Conservation (phyloP, 2,329 filamentous ascomycete genomes). For the Pseudogymnoascus sp. region DNA sequence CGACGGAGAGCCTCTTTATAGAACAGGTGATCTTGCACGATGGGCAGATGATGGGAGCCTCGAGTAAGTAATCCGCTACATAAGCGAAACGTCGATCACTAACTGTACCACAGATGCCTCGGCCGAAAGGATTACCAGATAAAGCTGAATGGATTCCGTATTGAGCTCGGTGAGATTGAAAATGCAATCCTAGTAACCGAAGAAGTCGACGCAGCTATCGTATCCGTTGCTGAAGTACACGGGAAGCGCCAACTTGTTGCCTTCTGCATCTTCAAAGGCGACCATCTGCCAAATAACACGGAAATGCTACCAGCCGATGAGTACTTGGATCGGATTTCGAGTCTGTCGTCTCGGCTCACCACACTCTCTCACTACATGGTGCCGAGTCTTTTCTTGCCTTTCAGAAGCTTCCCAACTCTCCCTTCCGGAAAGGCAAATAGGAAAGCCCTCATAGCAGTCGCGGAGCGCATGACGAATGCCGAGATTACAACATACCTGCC, state of each 20-base stretch:
- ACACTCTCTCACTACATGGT: neutral
- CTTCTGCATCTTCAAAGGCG: conserved; percentile 5
- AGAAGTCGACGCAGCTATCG: neutral
- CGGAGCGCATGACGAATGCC: neutral
- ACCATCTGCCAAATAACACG: neutral
- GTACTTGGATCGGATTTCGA: neutral
- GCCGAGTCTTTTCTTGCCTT: neutral
- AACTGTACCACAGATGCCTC: conserved; percentile 33
- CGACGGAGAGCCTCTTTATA: conserved; percentile 23
- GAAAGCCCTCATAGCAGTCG: neutral
- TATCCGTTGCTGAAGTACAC: neutral
- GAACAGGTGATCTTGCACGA: conserved; percentile 31
- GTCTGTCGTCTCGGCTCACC: neutral
- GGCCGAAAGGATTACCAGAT: conserved; percentile 43
- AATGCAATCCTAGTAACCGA: conserved; percentile 12
- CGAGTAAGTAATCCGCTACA: conserved; percentile 16
- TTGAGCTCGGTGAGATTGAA: conserved; percentile 41
- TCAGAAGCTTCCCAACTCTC: neutral
- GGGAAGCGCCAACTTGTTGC: conserved; percentile 8
- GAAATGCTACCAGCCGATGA: conserved; percentile 3
- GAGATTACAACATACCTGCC: neutral
- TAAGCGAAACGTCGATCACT: neutral
- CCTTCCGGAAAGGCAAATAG: neutral
- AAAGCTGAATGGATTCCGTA: conserved; percentile 42
- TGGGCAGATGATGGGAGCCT: conserved; percentile 27